phyloP scores from a whole-genome alignment of 371 early-diverging fungal genomes.

The Actinomortierella ambigua region DNA sequence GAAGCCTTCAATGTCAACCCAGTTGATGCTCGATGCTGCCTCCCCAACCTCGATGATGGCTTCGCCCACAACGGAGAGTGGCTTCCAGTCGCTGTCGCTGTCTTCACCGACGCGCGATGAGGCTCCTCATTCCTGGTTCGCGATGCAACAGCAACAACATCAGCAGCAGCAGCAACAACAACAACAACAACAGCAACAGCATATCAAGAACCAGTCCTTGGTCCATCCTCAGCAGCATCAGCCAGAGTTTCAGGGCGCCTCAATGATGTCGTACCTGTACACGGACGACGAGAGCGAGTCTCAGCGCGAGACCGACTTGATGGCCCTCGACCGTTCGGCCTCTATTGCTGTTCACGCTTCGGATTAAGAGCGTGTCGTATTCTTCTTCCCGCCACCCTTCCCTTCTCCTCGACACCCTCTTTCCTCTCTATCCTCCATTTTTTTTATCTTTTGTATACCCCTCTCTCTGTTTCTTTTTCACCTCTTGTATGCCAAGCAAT shows the following conservation, averaged over 20 bases:
- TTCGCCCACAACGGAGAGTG: slow-evolving; percentile 26
- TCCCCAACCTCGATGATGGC: slow-evolving; percentile 11
- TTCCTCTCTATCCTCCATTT: not conserved
- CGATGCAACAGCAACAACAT: slow-evolving; percentile 12
- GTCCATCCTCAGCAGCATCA: slow-evolving; percentile 1
- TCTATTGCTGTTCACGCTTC: slow-evolving; percentile 27
- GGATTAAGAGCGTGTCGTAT: slow-evolving; percentile 21
- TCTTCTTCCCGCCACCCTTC: slow-evolving; percentile 3
- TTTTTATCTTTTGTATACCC: not conserved
- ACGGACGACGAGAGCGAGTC: slow-evolving; percentile 8
- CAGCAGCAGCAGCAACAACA: not conserved
- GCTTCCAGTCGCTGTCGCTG: slow-evolving; percentile 33
- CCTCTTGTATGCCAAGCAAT: too few species aligned
- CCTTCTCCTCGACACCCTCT: slow-evolving; percentile 1
- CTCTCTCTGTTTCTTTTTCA: slow-evolving; percentile 14
- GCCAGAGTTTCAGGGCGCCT: not conserved
- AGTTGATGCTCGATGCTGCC: not conserved
- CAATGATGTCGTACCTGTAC: slow-evolving; percentile 10
- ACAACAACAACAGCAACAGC: slow-evolving; percentile 10
- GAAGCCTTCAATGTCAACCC: not conserved
- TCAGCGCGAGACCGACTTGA: slow-evolving; percentile 1
- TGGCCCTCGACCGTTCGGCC: slow-evolving; percentile 2
- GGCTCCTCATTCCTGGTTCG: slow-evolving; percentile 4
- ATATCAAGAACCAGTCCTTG: slow-evolving; percentile 22
- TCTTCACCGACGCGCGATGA: slow-evolving; percentile 32